Evolutionary conservation across 805 yeast species (phyloP).

Genomic region (Jamesozyma piceae): DNA sequence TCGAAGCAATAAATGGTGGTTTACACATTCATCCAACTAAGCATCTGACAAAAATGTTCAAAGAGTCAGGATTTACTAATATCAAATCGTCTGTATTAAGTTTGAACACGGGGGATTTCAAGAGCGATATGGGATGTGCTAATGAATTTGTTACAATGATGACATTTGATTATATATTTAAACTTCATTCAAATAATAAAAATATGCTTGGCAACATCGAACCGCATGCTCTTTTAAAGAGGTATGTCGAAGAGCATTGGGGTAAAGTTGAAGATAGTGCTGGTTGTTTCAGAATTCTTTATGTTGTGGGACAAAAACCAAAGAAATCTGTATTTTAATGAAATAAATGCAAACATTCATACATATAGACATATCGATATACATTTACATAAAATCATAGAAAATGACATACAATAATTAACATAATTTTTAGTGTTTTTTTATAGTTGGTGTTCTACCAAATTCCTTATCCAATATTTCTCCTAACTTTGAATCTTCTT

Average conservation of each 20-base stretch:
- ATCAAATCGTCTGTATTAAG: conserved; percentile 22
- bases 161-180: conserved; percentile 14
- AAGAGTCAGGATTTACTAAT: conserved; percentile 24
- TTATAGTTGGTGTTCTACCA: conserved; percentile 8
- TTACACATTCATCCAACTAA: conserved; percentile 23
- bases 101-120: conserved; percentile 23
- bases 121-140: conserved; percentile 23
- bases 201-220: conserved; percentile 11
- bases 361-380: background rate
- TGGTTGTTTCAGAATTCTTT: conserved; percentile 20
- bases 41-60: conserved; percentile 17
- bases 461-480: conserved; percentile 29
- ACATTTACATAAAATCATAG: too few species aligned
- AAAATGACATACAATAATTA: too few species aligned
- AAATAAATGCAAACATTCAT: background rate
- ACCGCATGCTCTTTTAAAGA: conserved; percentile 17
- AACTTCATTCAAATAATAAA: conserved; percentile 11
- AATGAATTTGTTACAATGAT: conserved; percentile 20
- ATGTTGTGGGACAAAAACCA: conserved; percentile 26
- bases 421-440: background rate
- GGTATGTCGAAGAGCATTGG: conserved; percentile 24
- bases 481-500: conserved; percentile 36
- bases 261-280: conserved; percentile 20
- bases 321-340: conserved; percentile 1
- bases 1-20: conserved; percentile 22